These are phyloP conservation scores for Dicorynia guianensis DNA, from an alignment of 306 rosid species.

Conservation along the genomic window DNA sequence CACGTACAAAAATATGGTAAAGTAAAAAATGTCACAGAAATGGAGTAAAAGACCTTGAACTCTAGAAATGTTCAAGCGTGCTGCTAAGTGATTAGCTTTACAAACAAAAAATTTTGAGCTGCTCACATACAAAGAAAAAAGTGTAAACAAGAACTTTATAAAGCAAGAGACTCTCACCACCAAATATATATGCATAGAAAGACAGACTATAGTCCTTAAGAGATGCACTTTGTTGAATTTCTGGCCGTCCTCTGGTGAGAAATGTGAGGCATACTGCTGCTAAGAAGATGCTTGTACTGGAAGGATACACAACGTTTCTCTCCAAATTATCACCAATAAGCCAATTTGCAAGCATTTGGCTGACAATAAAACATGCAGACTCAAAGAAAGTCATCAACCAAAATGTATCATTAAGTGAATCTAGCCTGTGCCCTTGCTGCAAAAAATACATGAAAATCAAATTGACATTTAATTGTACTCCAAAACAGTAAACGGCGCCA, in stretches of 20 bases:
- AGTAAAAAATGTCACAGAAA: neutral
- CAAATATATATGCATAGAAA: conserved; percentile 63
- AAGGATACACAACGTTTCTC: conserved; percentile 55
- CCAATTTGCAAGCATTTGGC: conserved; percentile 92
- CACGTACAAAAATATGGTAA: conserved; percentile 1
- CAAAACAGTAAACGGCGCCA: conserved; percentile 26
- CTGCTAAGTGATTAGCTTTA: conserved; percentile 18
- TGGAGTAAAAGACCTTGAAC: conserved; percentile 2
- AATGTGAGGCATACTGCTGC: conserved; percentile 65
- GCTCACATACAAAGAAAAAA: conserved; percentile 14
- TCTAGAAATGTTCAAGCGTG: conserved; percentile 18
- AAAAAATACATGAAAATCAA: conserved; percentile 41
- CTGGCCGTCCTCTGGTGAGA: conserved; percentile 70
- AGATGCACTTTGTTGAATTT: conserved; percentile 55
- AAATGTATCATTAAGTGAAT: conserved; percentile 80
- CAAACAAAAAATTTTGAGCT: conserved; percentile 19
- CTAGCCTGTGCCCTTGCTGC: conserved; percentile 93
- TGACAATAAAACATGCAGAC: conserved; percentile 77
- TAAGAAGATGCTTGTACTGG: conserved; percentile 64
- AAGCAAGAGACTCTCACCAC: conserved; percentile 68
- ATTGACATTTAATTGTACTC: conserved; percentile 26
- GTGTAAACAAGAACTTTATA: conserved; percentile 31
- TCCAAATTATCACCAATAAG: conserved; percentile 58
- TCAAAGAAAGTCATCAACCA: conserved; percentile 94
- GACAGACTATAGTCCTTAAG: conserved; percentile 75